These are phyloP conservation scores for Cercospora sp. DNA, from an alignment of 2,329 filamentous ascomycete genomes.

Conservation along the genomic window DNA sequence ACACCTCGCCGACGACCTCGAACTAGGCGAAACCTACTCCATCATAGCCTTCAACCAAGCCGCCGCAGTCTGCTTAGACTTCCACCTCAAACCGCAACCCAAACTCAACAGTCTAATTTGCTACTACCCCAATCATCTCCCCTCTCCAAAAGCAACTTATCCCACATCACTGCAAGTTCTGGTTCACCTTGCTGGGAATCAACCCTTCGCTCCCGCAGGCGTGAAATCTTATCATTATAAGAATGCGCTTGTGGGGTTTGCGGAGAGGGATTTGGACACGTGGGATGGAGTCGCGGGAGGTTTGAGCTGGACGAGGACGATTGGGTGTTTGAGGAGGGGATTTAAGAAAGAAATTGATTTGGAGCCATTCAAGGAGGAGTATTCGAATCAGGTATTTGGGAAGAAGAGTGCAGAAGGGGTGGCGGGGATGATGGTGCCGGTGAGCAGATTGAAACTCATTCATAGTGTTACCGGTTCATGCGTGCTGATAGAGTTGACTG, in stretches of 20 bases:
- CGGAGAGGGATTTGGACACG: constrained; percentile 42
- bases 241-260: constrained; percentile 43
- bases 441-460: background rate
- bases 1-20: constrained; percentile 43
- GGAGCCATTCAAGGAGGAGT: constrained; percentile 42
- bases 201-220: constrained; percentile 38
- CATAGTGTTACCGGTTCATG: background rate
- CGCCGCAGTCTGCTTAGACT: constrained; percentile 43
- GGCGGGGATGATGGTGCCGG: constrained; percentile 26
- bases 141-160: constrained; percentile 41
- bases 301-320: constrained; percentile 46
- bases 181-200: constrained; percentile 44
- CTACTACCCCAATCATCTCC: constrained; percentile 46
- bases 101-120: constrained; percentile 44
- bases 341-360: constrained; percentile 34
- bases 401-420: constrained; percentile 32
- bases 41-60: constrained; percentile 45
- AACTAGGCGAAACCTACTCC: constrained; percentile 35
- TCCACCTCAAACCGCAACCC: constrained; percentile 44
- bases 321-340: constrained; percentile 39
- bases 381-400: constrained; percentile 32
- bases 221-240: constrained; percentile 46
- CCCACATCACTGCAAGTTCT: constrained; percentile 42
- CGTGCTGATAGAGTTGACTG: background rate
- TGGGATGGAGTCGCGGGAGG: constrained; percentile 45